Evolutionary conservation across 305 asterid genomes (phyloP).

Genomic region (Plantago rigida): DNA sequence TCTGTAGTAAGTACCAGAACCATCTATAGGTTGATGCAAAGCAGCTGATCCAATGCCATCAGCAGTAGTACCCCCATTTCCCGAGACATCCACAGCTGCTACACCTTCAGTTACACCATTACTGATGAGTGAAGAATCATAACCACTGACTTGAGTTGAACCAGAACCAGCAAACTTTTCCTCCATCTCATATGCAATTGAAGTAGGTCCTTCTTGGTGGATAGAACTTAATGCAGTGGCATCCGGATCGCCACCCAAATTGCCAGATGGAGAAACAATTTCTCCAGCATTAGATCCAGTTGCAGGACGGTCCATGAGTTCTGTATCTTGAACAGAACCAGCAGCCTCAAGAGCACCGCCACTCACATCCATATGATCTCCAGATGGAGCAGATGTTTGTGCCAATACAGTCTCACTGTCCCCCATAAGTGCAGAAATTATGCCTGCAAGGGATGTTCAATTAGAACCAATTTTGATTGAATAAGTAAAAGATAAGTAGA

Average conservation of each 20-base stretch:
- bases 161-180: constrained; percentile 35
- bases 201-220: constrained; percentile 38
- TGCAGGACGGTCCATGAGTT: constrained; percentile 28
- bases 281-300: constrained; percentile 28
- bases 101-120: constrained; percentile 37
- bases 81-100: constrained; percentile 32
- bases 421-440: constrained; percentile 31
- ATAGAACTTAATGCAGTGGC: constrained; percentile 24
- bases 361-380: constrained; percentile 33
- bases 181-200: constrained; percentile 29
- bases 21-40: constrained; percentile 53
- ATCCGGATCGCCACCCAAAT: constrained; percentile 26
- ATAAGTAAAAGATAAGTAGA: neutral
- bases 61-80: constrained; percentile 54
- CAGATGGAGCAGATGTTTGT: constrained; percentile 34
- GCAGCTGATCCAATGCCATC: constrained; percentile 48
- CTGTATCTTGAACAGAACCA: constrained; percentile 34
- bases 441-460: neutral
- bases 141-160: constrained; percentile 38
- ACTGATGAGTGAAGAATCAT: constrained; percentile 43
- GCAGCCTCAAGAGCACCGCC: constrained; percentile 29
- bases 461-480: constrained; percentile 3
- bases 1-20: constrained; percentile 49
- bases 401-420: constrained; percentile 48
- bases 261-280: constrained; percentile 26